A percentile compares a stretch with the other conserved stretches of the same genome.
Conservation (phyloP, 768 basidiomycete genomes). For the Pholiota microspora region DNA sequence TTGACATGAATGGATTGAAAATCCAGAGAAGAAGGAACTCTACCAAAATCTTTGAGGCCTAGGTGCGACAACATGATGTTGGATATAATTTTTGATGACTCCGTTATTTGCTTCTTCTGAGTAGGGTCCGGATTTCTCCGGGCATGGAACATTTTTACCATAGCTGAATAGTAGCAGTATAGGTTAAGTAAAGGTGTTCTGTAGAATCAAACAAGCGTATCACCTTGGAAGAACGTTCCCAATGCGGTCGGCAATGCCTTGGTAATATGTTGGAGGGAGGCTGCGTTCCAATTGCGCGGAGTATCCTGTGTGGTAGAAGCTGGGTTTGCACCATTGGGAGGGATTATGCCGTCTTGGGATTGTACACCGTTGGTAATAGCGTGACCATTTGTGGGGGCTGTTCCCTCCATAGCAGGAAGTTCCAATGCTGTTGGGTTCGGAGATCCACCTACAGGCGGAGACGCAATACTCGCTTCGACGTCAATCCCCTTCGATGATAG, state of each 20-base stretch:
- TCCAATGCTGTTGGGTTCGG: constrained; percentile 41
- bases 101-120: constrained; percentile 76
- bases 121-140: constrained; percentile 71
- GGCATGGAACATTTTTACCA: constrained; percentile 84
- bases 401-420: constrained; percentile 34
- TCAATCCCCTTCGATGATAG: constrained; percentile 54
- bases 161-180: too few species aligned
- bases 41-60: constrained; percentile 49
- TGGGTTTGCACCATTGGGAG: constrained; percentile 18
- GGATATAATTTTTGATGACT: constrained; percentile 69
- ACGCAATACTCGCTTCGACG: constrained; percentile 37
- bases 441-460: constrained; percentile 48
- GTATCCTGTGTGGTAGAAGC: constrained; percentile 37
- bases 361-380: constrained; percentile 31
- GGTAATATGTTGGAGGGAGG: constrained; percentile 76
- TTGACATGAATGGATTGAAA: background rate
- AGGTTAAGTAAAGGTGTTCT: too few species aligned
- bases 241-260: constrained; percentile 73
- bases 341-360: constrained; percentile 13
- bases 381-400: constrained; percentile 28
- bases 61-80: constrained; percentile 73
- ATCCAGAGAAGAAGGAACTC: constrained; percentile 22
- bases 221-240: constrained; percentile 87
- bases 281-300: constrained; percentile 62
- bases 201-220: constrained; percentile 16